Evolutionary conservation across 176 grass and related monocot genomes (phyloP).

Genomic region (Carex parvula): DNA sequence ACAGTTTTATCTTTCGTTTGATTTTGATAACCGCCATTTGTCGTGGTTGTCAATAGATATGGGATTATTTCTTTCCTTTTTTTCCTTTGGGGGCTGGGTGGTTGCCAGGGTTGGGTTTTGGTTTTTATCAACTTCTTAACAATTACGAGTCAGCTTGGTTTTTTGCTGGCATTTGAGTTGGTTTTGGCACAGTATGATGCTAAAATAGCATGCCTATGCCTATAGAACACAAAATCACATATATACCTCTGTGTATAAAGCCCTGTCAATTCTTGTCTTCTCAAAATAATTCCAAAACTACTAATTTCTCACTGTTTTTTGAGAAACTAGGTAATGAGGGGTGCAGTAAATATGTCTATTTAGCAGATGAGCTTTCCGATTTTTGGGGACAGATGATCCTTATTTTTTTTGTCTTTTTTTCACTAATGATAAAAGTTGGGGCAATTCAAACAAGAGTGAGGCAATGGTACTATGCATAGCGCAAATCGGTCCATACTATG

Average conservation of each 20-base stretch:
- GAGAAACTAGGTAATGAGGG: neutral
- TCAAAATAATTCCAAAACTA: neutral
- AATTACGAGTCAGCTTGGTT: neutral
- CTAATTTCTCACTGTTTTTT: neutral
- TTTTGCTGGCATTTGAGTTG: neutral
- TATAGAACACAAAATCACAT: neutral
- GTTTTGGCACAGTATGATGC: neutral
- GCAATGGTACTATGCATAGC: too few species aligned
- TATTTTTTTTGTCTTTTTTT: neutral
- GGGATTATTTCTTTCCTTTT: neutral
- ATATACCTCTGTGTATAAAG: neutral
- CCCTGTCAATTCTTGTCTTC: too few species aligned
- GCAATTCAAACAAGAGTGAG: neutral
- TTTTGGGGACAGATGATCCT: neutral
- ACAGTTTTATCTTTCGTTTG: neutral
- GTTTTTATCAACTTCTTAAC: neutral
- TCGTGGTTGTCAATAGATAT: neutral
- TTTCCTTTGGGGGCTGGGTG: neutral
- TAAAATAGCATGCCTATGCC: neutral
- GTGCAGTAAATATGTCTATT: neutral
- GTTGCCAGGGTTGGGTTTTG: neutral
- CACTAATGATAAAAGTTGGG: neutral
- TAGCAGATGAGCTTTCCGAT: neutral
- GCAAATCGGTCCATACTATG: too few species aligned
- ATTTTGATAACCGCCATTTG: neutral